Conservation (phyloP, 768 basidiomycete genomes). For the Lactarius pseudohatsudake region DNA sequence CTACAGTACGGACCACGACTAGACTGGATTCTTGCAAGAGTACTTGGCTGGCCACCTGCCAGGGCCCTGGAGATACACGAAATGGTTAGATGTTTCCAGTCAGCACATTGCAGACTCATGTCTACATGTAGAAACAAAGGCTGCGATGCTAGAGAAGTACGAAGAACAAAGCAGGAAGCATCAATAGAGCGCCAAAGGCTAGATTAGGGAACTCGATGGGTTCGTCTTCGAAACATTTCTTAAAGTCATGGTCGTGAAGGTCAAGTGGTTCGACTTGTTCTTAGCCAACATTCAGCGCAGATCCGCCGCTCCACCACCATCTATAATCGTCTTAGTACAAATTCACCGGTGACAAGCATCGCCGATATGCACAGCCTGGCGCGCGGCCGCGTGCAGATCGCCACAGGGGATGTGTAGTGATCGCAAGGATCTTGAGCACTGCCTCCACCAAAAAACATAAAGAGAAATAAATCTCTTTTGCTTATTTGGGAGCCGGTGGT, state of each 20-base stretch:
- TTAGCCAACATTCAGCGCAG: neutral
- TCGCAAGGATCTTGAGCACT: neutral
- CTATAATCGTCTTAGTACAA: neutral
- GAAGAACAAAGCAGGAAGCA: neutral
- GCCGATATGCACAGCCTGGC: conserved; percentile 12
- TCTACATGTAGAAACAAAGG: conserved; percentile 7
- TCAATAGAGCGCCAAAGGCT: neutral
- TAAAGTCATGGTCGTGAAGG: neutral
- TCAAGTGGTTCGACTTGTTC: neutral
- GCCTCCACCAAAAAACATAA: neutral
- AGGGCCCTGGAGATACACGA: conserved; percentile 1
- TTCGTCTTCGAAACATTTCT: conserved; percentile 1
- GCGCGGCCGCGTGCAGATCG: conserved; percentile 6
- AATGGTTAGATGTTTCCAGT: neutral
- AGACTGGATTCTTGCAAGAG: neutral
- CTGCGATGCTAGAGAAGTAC: conserved; percentile 13
- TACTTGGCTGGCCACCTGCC: conserved; percentile 11
- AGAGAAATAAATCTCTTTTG: neutral
- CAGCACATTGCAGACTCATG: neutral
- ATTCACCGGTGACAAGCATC: conserved; percentile 2
- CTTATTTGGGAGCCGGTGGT: neutral
- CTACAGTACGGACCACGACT: neutral
- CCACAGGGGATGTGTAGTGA: neutral
- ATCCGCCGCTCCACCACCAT: neutral
- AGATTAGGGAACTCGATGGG: conserved; percentile 3